These are phyloP conservation scores for Monosporascus ibericus DNA, from an alignment of 2,329 filamentous ascomycete genomes.

Conservation along the genomic window DNA sequence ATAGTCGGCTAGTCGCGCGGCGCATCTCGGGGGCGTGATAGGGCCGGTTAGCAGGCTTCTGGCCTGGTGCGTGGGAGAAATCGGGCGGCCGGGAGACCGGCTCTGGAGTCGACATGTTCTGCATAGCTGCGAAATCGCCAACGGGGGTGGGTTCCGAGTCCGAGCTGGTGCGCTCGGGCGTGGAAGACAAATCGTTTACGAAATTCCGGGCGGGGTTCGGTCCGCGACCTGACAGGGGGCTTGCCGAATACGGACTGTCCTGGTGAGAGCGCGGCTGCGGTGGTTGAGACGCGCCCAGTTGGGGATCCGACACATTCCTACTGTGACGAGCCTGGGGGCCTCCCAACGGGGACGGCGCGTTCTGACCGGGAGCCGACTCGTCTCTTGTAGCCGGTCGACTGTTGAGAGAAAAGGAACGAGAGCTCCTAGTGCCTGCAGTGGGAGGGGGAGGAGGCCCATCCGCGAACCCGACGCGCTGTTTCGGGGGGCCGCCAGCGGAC, in stretches of 20 bases:
- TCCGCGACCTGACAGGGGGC: conserved; percentile 26
- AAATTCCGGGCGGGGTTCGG: conserved; percentile 33
- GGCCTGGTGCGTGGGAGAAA: conserved; percentile 69
- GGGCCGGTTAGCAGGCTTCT: conserved; percentile 62
- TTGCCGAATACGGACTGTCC: conserved; percentile 19
- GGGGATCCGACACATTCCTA: conserved; percentile 44
- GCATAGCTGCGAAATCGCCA: conserved; percentile 48
- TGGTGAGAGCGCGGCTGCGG: conserved; percentile 19
- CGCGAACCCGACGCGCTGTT: conserved; percentile 50
- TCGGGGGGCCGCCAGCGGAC: conserved; percentile 23
- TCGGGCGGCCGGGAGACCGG: conserved; percentile 73
- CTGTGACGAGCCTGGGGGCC: conserved; percentile 30
- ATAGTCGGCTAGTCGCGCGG: conserved; percentile 77
- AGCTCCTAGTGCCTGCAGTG: conserved; percentile 33
- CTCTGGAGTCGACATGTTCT: conserved; percentile 58
- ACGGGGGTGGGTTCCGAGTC: conserved; percentile 48
- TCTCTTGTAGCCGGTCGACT: conserved; percentile 34
- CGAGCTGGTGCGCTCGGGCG: conserved; percentile 50
- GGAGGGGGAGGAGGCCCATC: conserved; percentile 41
- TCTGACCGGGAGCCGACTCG: conserved; percentile 44
- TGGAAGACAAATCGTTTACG: conserved; percentile 37
- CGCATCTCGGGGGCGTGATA: conserved; percentile 72
- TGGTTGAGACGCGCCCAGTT: conserved; percentile 18
- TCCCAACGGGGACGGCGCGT: conserved; percentile 27
- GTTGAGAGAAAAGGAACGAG: conserved; percentile 44